phyloP scores from a whole-genome alignment of 1,284 basidiomycete species.

The Cutaneotrichosporon sp. region DNA sequence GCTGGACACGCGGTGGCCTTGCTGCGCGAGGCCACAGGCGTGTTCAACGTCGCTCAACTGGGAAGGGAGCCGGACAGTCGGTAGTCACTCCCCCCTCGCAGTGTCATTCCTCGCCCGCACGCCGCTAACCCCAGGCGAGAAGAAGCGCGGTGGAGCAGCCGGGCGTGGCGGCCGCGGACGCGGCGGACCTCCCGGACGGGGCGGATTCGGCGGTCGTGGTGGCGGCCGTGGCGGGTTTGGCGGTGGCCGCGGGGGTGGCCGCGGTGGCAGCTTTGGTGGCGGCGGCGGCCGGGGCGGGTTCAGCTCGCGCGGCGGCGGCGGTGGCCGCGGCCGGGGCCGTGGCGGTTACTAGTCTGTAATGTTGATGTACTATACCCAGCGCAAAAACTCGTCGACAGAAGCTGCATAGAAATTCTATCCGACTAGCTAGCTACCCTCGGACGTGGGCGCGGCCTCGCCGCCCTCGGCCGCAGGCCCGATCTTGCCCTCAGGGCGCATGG shows the following conservation, averaged over 20 bases:
- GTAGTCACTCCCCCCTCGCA: too few relatives aligned
- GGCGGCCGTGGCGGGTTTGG: slow-evolving; percentile 14
- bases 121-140: slow-evolving; percentile 6
- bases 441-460: neutral
- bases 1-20: neutral
- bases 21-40: neutral
- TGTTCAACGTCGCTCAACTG: neutral
- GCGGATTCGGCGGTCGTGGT: slow-evolving; percentile 10
- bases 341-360: slow-evolving; percentile 15
- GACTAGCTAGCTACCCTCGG: neutral
- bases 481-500: slow-evolving; percentile 41
- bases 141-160: slow-evolving; percentile 8
- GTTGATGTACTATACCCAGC: slow-evolving; percentile 15
- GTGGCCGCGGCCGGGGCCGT: slow-evolving; percentile 16
- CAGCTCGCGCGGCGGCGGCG: slow-evolving; percentile 11
- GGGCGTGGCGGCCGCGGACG: slow-evolving; percentile 5
- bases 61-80: neutral
- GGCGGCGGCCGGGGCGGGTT: neutral
- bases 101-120: too few relatives aligned
- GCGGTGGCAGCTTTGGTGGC: slow-evolving; percentile 3
- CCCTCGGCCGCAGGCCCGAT: neutral
- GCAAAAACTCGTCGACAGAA: neutral
- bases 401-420: neutral
- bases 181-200: slow-evolving; percentile 12
- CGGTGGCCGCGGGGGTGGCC: neutral